These are phyloP conservation scores for Glebionis coronaria DNA, from an alignment of 129 eudicot genomes.

Conservation along the genomic window DNA sequence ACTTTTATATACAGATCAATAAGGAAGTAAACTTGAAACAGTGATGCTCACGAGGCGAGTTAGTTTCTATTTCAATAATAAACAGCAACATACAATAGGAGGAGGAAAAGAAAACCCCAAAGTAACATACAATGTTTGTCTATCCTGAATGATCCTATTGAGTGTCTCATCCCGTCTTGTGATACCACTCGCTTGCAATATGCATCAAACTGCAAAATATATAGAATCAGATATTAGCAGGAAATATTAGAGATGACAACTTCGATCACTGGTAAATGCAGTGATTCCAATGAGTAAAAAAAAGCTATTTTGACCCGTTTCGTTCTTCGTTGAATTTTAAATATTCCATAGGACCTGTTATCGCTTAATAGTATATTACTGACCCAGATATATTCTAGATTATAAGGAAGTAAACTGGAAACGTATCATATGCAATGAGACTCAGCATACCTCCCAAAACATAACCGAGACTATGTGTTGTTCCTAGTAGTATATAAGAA, in stretches of 20 bases:
- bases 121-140: constrained; percentile 49
- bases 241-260: too few relatives aligned
- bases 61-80: constrained; percentile 20
- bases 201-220: constrained; percentile 65
- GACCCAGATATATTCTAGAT: neutral
- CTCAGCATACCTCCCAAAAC: constrained; percentile 56
- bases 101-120: neutral
- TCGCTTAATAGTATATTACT: too few relatives aligned
- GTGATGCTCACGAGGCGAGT: constrained; percentile 13
- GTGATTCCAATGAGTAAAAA: too few relatives aligned
- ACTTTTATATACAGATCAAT: too few relatives aligned
- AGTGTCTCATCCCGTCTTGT: constrained; percentile 78
- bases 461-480: too few relatives aligned
- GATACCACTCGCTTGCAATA: constrained; percentile 87
- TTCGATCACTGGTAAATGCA: too few relatives aligned
- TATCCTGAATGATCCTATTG: constrained; percentile 74
- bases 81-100: constrained; percentile 25
- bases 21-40: too few relatives aligned
- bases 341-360: too few relatives aligned
- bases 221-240: constrained; percentile 5
- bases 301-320: too few relatives aligned
- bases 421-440: constrained; percentile 10
- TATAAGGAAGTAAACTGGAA: neutral
- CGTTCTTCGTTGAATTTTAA: neutral
- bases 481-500: too few relatives aligned